These are phyloP conservation scores for Dactylellina parvicollis DNA, from an alignment of 2,329 filamentous ascomycete species.

Conservation along the genomic window DNA sequence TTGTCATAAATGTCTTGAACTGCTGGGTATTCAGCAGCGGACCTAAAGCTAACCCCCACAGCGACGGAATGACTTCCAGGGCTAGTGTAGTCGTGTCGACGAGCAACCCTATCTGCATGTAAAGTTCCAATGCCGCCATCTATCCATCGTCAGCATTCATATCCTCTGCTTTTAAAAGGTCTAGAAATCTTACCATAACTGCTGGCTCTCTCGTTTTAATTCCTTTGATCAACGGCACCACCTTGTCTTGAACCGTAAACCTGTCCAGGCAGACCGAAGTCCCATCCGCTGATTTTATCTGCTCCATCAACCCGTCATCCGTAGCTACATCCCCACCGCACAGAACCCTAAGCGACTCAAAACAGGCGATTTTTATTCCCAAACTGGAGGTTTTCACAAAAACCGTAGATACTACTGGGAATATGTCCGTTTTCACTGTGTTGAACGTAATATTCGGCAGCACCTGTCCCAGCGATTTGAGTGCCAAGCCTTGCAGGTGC, in stretches of 20 bases:
- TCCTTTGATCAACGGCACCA: slow-evolving; percentile 85
- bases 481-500: slow-evolving; percentile 83
- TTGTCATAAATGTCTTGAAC: slow-evolving; percentile 87
- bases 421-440: slow-evolving; percentile 95
- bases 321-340: slow-evolving; percentile 77
- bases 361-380: slow-evolving; percentile 89
- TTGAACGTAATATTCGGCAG: slow-evolving; percentile 91
- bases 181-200: slow-evolving; percentile 73
- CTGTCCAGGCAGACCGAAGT: slow-evolving; percentile 89
- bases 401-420: slow-evolving; percentile 87
- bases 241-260: slow-evolving; percentile 97
- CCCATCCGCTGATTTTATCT: slow-evolving; percentile 68
- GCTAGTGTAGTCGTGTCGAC: slow-evolving; percentile 92
- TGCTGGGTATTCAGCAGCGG: slow-evolving; percentile 86
- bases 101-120: slow-evolving; percentile 80
- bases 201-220: slow-evolving; percentile 99
- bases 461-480: slow-evolving; percentile 80
- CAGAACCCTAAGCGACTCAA: slow-evolving; percentile 88
- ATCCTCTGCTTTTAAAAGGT: not conserved
- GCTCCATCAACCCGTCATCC: slow-evolving; percentile 57
- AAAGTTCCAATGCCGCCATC: slow-evolving; percentile 85
- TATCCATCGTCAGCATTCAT: slow-evolving; percentile 52
- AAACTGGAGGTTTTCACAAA: slow-evolving; percentile 94
- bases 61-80: slow-evolving; percentile 84
- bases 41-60: slow-evolving; percentile 92